A percentile compares a stretch with the other conserved stretches of the same genome.
Evolutionary conservation across 1,284 basidiomycete genomes (phyloP).

Genomic region (Boletellus deceptivus): DNA sequence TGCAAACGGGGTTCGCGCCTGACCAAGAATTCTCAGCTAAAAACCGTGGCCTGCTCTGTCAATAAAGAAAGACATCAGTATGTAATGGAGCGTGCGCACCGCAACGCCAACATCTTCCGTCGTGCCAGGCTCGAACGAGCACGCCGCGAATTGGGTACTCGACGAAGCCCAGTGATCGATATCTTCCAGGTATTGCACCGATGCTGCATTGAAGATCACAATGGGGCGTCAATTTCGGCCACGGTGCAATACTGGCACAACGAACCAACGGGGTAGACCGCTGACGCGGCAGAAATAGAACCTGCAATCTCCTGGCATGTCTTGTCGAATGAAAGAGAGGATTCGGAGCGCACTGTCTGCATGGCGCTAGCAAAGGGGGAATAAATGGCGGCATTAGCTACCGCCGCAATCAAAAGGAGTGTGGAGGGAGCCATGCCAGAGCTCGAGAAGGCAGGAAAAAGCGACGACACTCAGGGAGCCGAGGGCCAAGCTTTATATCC

Average conservation of each 20-base stretch:
- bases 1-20: constrained; percentile 7
- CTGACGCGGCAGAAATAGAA: constrained; percentile 16
- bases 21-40: constrained; percentile 13
- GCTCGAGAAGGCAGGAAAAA: too few relatives aligned
- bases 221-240: too few relatives aligned
- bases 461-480: too few relatives aligned
- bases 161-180: constrained; percentile 47
- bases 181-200: constrained; percentile 35
- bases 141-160: constrained; percentile 41
- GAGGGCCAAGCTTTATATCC: too few relatives aligned
- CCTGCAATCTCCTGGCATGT: not conserved
- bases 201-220: constrained; percentile 2
- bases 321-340: not conserved
- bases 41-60: not conserved
- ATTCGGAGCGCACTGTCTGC: not conserved
- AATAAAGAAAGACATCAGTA: not conserved
- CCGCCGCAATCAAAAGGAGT: not conserved
- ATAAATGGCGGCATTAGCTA: not conserved
- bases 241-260: not conserved
- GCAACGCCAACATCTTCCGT: constrained; percentile 44
- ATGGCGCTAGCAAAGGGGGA: not conserved
- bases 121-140: constrained; percentile 52
- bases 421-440: constrained; percentile 2
- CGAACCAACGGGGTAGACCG: constrained; percentile 28
- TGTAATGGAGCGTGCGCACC: constrained; percentile 29